These are phyloP conservation scores for Xylaria sp. DNA, from an alignment of 2,329 filamentous ascomycete species.

Conservation along the genomic window DNA sequence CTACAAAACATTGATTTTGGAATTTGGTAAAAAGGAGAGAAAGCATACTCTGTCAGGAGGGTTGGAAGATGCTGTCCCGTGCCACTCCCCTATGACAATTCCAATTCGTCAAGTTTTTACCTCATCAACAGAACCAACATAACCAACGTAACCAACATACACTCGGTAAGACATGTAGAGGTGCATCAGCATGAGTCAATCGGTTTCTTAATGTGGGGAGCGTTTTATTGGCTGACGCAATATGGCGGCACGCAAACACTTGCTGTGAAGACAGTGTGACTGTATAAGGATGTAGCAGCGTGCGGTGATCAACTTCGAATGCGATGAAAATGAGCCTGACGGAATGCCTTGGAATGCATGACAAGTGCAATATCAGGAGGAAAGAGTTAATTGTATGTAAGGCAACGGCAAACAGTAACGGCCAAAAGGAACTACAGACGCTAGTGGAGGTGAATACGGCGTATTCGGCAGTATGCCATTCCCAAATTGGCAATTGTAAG, in stretches of 20 bases:
- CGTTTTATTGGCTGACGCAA: conserved; percentile 3
- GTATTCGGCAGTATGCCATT: conserved; percentile 15
- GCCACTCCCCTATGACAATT: conserved; percentile 2
- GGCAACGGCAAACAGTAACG: neutral
- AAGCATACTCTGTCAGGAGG: neutral
- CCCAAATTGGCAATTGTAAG: conserved; percentile 11
- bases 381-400: neutral
- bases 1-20: conserved; percentile 18
- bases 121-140: neutral
- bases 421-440: neutral
- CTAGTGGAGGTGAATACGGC: conserved; percentile 7
- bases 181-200: conserved; percentile 20
- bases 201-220: neutral
- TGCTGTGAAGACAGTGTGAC: conserved; percentile 8
- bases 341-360: neutral
- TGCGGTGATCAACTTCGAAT: neutral
- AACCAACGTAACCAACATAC: neutral
- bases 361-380: no score
- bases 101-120: conserved; percentile 8
- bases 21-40: conserved; percentile 11
- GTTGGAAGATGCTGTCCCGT: neutral
- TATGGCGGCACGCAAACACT: neutral
- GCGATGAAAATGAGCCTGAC: neutral
- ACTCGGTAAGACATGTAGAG: conserved; percentile 7
- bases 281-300: neutral